Evolutionary conservation across 352 stramenopile genomes (phyloP).

Genomic region (Phytophthora sp.): DNA sequence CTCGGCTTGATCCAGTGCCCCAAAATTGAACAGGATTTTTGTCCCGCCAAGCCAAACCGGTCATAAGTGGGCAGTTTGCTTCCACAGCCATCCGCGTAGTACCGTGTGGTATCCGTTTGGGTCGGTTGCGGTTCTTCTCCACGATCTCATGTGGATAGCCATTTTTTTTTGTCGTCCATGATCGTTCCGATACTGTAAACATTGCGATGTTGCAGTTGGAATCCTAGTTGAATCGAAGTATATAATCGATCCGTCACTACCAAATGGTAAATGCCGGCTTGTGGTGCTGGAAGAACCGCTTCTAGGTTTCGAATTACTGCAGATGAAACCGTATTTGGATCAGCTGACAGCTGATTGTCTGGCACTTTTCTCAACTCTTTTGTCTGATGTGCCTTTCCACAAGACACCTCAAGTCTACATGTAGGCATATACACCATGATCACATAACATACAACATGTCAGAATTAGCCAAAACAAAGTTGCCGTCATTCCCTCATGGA

Average conservation of each 20-base stretch:
- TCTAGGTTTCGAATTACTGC: slow-evolving; percentile 6
- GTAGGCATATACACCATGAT: background rate
- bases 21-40: slow-evolving; percentile 12
- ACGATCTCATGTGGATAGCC: slow-evolving; percentile 2
- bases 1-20: background rate
- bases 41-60: slow-evolving; percentile 2
- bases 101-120: background rate
- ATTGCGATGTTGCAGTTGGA: slow-evolving; percentile 9
- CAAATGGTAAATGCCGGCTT: background rate
- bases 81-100: background rate
- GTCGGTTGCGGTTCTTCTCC: slow-evolving; percentile 2
- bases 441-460: slow-evolving; percentile 19
- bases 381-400: background rate
- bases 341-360: background rate
- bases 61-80: background rate
- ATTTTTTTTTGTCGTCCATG: background rate
- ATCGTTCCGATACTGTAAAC: slow-evolving; percentile 12
- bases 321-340: slow-evolving; percentile 3
- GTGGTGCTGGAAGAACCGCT: background rate
- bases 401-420: slow-evolving; percentile 23
- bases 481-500: too few relatives aligned
- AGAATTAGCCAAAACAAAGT: slow-evolving; percentile 16
- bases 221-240: slow-evolving; percentile 2
- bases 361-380: background rate
- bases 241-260: slow-evolving; percentile 15